Base-by-base conservation (phyloP, 768 basidiomycete genomes). In the Crepidotus variabilis region DNA sequence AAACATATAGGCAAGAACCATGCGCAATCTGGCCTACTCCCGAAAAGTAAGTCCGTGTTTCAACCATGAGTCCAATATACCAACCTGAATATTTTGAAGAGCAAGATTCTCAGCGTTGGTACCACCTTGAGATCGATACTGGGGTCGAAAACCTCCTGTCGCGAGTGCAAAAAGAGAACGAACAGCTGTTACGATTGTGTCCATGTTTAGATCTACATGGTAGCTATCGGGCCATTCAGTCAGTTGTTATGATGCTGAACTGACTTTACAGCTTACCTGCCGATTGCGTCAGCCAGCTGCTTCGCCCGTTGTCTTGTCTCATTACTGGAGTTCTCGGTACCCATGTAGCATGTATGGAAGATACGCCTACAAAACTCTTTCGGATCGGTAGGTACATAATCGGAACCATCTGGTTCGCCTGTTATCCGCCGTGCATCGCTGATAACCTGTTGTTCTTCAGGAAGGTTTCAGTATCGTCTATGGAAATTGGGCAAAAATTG, bases 341-440 rank as follows among this genome's bases (percentile, higher is more conserved):
- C 96, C 97, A 99, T 98, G 72, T 96, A 99, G 71, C 94, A 97
- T 0, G 95, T 96, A 70, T 98, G 95, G 76, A 99, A 96, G 53
- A 98, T 87, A 22, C 93, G 80, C 52, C 76, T 78, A 23, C 85
- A 84, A 63, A 98, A 94, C 67, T 98, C 97, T 47, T 79, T 83
- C 0, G 95, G 85, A 69, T 99, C 94, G 0, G 83, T 79, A 1
- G 97, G 96, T 23, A 93, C 64, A 67, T 98, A 98, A 1, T 72
- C 72, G 1, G 95, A 96, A 57, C 82, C 85, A 53, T 86, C 86
- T 0, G 87, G 78, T 67, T 96, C 92, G 3, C 95, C 93, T 0
- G 80, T 83, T 56, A 99, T 94, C 46, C 95, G 83, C 24, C 94
- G 78, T 0, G 95, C 96, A 68, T 99, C 97, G 1, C 78, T 76